These are phyloP conservation scores for Erodium moschatum DNA, from an alignment of 441 rosid species.

Conservation along the genomic window DNA sequence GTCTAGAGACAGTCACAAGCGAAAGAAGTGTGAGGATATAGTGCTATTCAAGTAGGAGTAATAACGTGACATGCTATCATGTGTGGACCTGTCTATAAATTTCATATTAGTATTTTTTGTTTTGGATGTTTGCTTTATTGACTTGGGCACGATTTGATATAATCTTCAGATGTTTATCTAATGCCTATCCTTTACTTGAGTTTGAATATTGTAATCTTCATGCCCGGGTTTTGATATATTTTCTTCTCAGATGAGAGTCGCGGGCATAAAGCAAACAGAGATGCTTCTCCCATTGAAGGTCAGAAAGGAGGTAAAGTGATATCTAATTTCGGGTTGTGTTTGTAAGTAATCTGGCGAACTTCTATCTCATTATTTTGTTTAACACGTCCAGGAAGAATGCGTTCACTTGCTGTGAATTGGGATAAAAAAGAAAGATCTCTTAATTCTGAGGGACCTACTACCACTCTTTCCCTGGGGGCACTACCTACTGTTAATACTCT, in stretches of 20 bases:
- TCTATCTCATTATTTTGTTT: conserved; percentile 16
- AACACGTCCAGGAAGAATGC: conserved; percentile 56
- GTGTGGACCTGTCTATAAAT: not conserved
- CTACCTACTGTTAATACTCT: conserved; percentile 33
- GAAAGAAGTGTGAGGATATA: not conserved
- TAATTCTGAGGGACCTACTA: conserved; percentile 42
- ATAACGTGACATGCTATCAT: not conserved
- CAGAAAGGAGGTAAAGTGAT: conserved; percentile 57
- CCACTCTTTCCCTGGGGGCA: conserved; percentile 41
- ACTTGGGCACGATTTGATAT: not conserved
- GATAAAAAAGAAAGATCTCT: conserved; percentile 69
- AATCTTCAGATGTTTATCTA: conserved; percentile 8
- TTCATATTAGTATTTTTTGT: not conserved
- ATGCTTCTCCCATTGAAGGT: conserved; percentile 37
- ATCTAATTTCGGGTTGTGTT: conserved; percentile 14
- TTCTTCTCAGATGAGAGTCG: conserved; percentile 58
- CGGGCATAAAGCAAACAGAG: conserved; percentile 43
- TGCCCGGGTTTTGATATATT: conserved; percentile 11
- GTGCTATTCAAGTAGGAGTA: not conserved
- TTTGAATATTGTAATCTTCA: not conserved
- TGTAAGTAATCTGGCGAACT: conserved; percentile 16
- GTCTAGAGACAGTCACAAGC: not conserved
- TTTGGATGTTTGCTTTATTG: not conserved
- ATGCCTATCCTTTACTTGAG: not conserved
- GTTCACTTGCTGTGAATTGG: conserved; percentile 49